These are phyloP conservation scores for Penicillium daleae DNA, from an alignment of 495 filamentous ascomycete genomes.

Conservation along the genomic window DNA sequence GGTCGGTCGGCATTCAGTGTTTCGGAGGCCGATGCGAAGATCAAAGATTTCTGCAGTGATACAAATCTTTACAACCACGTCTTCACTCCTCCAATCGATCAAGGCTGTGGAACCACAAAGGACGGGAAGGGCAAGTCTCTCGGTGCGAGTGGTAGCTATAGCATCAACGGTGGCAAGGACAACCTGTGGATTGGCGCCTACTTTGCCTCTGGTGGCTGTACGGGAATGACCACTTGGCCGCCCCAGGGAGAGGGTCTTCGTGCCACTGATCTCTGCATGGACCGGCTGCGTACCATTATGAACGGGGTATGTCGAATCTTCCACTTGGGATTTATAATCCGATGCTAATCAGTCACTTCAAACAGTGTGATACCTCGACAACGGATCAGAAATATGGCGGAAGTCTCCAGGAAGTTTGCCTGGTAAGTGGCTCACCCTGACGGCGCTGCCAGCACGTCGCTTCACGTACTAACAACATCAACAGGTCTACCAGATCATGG, in stretches of 20 bases:
- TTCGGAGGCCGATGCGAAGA: background rate
- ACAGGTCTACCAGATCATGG: background rate
- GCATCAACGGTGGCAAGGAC: background rate
- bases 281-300: background rate
- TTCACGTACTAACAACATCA: background rate
- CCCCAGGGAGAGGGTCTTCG: background rate
- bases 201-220: background rate
- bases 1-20: background rate
- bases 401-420: background rate
- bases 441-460: background rate
- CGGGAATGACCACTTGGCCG: background rate
- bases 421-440: background rate
- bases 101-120: background rate
- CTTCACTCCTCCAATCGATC: background rate
- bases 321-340: background rate
- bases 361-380: background rate
- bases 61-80: background rate
- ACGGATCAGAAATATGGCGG: background rate
- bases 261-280: background rate
- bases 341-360: background rate
- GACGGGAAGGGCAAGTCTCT: background rate
- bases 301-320: background rate
- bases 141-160: background rate
- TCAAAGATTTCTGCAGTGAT: background rate
- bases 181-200: background rate